phyloP scores from a whole-genome alignment of 495 filamentous ascomycete species.

The Aspergillus hancockii region DNA sequence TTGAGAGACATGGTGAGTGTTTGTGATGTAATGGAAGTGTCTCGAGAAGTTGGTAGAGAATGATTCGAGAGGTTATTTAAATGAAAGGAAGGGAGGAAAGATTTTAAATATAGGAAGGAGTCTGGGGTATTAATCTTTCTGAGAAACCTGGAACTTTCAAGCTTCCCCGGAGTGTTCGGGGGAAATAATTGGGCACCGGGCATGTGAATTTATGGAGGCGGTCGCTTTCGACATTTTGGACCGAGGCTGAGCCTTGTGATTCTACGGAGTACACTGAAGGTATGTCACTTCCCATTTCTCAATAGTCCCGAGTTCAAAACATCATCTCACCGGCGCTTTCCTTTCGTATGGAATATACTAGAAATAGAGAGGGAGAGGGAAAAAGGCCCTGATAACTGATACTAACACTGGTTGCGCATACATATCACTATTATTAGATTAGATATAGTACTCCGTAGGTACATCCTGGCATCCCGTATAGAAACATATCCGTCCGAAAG shows the following conservation, averaged over 20 bases:
- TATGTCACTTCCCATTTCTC: too few relatives aligned
- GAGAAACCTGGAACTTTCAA: slow-evolving; percentile 8
- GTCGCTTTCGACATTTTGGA: slow-evolving; percentile 14
- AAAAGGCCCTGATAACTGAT: too few relatives aligned
- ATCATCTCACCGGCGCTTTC: too few relatives aligned
- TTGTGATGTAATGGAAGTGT: not conserved
- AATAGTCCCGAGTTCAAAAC: too few relatives aligned
- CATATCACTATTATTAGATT: not conserved
- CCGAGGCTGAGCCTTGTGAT: slow-evolving; percentile 22
- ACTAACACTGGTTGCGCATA: not conserved
- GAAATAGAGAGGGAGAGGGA: too few relatives aligned
- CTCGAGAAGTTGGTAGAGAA: not conserved
- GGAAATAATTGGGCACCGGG: too few relatives aligned
- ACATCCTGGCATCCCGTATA: too few relatives aligned
- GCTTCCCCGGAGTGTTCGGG: slow-evolving; percentile 22
- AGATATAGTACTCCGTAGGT: not conserved
- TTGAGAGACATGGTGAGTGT: slow-evolving; percentile 73
- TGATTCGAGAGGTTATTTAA: not conserved
- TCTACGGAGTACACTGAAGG: not conserved
- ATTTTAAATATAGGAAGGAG: not conserved
- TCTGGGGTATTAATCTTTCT: not conserved
- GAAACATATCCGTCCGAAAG: not conserved
- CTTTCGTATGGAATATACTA: too few relatives aligned
- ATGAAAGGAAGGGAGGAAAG: not conserved
- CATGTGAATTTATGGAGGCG: slow-evolving; percentile 28